Base-by-base conservation (phyloP, 805 yeast genomes). In the Pichia pseudocactophila region DNA sequence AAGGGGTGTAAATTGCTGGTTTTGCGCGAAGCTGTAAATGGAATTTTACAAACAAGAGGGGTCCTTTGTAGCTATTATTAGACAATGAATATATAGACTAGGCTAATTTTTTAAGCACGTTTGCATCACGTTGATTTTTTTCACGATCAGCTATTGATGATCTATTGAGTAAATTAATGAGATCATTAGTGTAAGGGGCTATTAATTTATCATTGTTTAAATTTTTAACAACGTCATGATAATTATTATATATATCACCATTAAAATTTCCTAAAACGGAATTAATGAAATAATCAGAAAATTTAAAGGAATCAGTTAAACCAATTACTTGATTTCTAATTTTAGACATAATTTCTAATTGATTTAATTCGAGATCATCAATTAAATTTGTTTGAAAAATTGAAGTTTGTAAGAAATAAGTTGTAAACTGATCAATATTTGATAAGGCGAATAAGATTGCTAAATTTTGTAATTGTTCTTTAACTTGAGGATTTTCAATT, bases 161-260 rank as follows among this genome's bases (percentile, higher is more conserved):
- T 42, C 73, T 62, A 3, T 64, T 54, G 58, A 76, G 62, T 47
- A 64, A 55, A 1, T 54, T 55, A 36, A 68, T 55, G 11, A 71
- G 55, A 8, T 44, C 50, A 15, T 56, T 66, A 27, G 74, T 65
- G 57, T 80, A 80, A n/a, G 78, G 74, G 12, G 90, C 82, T 54
- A 80, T 76, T 47, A 60, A 59, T 8, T 63, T 57, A 15, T 79
- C 76, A 44, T 78, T 77, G 55, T 74, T 76, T 37, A 56, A 53
- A 8, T 45, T 45, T 52, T 71, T 70, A 45, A 80, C 81, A 43
- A 68, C 66, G 20, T 56, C 64, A 57, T 80, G 81, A 65, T 87
- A 87, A 60, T 83, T 78, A 56, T 79, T 78, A 65, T 87, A 88
- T 43, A 85, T 79, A 59, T 88, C 80, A 45, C 96, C 96, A 53